These are phyloP conservation scores for Leccinum sublutescens DNA, from an alignment of 768 basidiomycete genomes.

Conservation along the genomic window DNA sequence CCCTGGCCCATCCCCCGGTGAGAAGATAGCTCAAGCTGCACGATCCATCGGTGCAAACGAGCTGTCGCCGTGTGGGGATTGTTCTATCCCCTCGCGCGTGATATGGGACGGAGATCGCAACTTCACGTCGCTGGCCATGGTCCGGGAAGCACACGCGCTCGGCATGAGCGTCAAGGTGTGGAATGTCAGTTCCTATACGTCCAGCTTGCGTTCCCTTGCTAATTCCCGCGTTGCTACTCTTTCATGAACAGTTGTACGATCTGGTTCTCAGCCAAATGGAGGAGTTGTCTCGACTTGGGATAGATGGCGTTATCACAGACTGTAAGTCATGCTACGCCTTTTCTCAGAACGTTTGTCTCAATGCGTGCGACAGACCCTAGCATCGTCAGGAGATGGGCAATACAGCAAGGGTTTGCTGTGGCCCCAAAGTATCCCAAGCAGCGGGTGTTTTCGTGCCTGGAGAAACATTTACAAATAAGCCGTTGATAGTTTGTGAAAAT, in stretches of 20 bases:
- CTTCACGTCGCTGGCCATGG: conserved; percentile 69
- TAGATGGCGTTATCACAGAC: conserved; percentile 80
- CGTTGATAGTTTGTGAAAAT: neutral
- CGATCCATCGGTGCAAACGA: conserved; percentile 60
- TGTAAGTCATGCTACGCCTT: conserved; percentile 33
- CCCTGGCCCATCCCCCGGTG: conserved; percentile 55
- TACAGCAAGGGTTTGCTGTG: conserved; percentile 50
- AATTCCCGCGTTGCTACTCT: neutral
- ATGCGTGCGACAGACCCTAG: conserved; percentile 43
- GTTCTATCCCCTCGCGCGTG: conserved; percentile 40
- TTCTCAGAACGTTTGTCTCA: neutral
- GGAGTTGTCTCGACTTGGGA: conserved; percentile 56
- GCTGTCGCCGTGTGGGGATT: conserved; percentile 57
- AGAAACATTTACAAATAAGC: conserved; percentile 36
- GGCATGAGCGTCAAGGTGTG: conserved; percentile 68
- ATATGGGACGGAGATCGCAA: conserved; percentile 44
- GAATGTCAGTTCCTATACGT: conserved; percentile 49
- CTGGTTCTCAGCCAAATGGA: conserved; percentile 50
- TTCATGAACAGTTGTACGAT: conserved; percentile 49
- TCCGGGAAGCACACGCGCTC: conserved; percentile 60
- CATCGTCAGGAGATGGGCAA: conserved; percentile 53
- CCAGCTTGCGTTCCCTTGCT: neutral
- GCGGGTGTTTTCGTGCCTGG: conserved; percentile 60
- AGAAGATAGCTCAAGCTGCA: conserved; percentile 68
- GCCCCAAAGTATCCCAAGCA: conserved; percentile 59